Evolutionary conservation across 257 asterid species (phyloP).

Genomic region (Capsicum chinense): DNA sequence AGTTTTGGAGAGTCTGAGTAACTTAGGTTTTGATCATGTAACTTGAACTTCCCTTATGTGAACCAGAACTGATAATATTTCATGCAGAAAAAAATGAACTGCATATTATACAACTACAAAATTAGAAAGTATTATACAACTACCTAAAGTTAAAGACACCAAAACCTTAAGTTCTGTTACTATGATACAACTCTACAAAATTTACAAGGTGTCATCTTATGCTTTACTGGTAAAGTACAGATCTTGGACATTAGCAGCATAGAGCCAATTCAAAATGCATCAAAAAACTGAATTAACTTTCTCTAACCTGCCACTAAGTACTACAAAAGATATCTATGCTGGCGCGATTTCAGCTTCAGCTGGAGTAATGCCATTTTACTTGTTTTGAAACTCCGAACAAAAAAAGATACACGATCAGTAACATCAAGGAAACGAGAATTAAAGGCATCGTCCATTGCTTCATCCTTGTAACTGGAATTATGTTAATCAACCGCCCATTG

Average conservation of each 20-base stretch:
- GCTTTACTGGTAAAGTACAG: neutral
- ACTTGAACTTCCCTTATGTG: no score
- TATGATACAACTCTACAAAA: neutral
- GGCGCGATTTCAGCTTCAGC: neutral
- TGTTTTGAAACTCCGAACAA: neutral
- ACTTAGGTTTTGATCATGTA: no score
- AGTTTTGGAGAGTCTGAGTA: no score
- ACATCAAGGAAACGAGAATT: neutral
- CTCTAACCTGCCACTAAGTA: no score
- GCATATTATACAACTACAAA: no score
- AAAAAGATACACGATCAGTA: conserved; percentile 7
- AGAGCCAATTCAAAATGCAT: neutral
- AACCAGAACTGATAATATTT: no score
- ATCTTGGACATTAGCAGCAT: neutral
- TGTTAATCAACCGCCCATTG: neutral
- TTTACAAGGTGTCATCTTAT: neutral
- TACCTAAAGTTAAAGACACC: no score
- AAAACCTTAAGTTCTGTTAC: neutral
- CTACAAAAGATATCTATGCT: neutral
- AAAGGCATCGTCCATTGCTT: neutral
- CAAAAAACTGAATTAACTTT: no score
- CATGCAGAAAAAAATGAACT: no score
- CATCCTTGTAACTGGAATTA: neutral
- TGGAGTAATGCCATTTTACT: neutral
- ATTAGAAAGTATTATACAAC: no score